These are phyloP conservation scores for Fraxinus platypoda DNA, from an alignment of 305 asterid species.

Conservation along the genomic window DNA sequence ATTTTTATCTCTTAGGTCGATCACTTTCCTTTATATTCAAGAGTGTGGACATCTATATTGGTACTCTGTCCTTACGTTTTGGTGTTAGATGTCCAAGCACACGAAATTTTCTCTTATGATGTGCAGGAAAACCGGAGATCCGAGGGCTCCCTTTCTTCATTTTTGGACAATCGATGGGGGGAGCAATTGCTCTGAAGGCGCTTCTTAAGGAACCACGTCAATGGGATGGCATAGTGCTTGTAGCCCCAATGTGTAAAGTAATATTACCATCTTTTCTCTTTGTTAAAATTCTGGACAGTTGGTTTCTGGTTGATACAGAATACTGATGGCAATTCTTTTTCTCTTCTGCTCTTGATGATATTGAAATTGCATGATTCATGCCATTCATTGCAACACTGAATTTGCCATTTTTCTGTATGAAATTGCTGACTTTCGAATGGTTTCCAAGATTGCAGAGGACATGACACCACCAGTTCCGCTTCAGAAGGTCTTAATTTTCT, in stretches of 20 bases:
- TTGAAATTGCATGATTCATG: neutral
- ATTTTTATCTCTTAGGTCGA: neutral
- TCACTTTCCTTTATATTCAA: neutral
- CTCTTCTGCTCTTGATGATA: neutral
- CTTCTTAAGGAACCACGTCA: conserved; percentile 62
- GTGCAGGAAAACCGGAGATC: conserved; percentile 79
- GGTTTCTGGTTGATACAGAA: neutral
- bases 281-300: neutral
- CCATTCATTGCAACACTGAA: neutral
- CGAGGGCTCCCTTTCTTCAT: conserved; percentile 69
- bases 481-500: conserved; percentile 62
- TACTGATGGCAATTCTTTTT: neutral
- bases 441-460: conserved; percentile 73
- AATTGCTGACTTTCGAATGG: conserved; percentile 23
- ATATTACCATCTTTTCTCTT: conserved; percentile 17
- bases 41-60: neutral
- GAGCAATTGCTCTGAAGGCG: conserved; percentile 87
- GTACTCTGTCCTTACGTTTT: neutral
- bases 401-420: neutral
- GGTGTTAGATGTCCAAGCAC: neutral
- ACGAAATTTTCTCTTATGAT: conserved; percentile 4
- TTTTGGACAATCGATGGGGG: conserved; percentile 98
- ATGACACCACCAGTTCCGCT: conserved; percentile 78
- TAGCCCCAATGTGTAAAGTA: conserved; percentile 97
- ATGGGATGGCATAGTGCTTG: conserved; percentile 94